phyloP scores from a whole-genome alignment of 768 basidiomycete species.

The Kwoniella sp. region DNA sequence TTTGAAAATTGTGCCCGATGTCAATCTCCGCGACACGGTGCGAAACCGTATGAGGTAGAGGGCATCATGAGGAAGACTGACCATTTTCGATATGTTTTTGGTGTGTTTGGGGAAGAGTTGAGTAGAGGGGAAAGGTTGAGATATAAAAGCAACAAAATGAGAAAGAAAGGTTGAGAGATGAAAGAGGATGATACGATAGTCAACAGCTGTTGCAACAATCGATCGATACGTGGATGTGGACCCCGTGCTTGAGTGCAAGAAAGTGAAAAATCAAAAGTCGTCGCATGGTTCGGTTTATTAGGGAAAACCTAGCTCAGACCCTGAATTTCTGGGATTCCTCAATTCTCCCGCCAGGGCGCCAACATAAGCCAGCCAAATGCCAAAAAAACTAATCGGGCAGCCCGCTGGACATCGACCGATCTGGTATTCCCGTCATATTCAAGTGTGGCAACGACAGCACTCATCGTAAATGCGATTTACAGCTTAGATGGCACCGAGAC shows the following conservation, averaged over 20 bases:
- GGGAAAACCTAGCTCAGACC: too few relatives aligned
- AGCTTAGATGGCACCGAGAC: not conserved
- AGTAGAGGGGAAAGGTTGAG: conserved; percentile 6
- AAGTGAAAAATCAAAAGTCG: conserved; percentile 17
- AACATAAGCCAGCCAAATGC: not conserved
- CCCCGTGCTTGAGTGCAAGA: not conserved
- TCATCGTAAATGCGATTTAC: too few relatives aligned
- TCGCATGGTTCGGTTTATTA: conserved; percentile 13
- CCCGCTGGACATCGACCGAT: conserved; percentile 1
- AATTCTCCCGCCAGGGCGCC: not conserved
- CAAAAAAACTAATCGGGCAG: not conserved
- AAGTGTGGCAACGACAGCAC: conserved; percentile 4
- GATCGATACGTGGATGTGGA: conserved; percentile 3
- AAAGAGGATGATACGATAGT: conserved; percentile 12
- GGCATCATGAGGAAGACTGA: not conserved
- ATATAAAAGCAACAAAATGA: conserved; percentile 5
- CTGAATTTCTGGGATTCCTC: conserved; percentile 6
- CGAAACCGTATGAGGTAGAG: not conserved
- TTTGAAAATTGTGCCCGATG: not conserved
- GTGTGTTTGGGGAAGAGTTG: conserved; percentile 2
- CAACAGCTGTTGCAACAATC: conserved; percentile 3
- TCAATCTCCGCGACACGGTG: not conserved
- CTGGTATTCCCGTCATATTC: not conserved
- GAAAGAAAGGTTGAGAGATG: conserved; percentile 3
- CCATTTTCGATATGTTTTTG: conserved; percentile 25